These are phyloP conservation scores for Delitschia confertaspora DNA, from an alignment of 495 filamentous ascomycete species.

Conservation along the genomic window DNA sequence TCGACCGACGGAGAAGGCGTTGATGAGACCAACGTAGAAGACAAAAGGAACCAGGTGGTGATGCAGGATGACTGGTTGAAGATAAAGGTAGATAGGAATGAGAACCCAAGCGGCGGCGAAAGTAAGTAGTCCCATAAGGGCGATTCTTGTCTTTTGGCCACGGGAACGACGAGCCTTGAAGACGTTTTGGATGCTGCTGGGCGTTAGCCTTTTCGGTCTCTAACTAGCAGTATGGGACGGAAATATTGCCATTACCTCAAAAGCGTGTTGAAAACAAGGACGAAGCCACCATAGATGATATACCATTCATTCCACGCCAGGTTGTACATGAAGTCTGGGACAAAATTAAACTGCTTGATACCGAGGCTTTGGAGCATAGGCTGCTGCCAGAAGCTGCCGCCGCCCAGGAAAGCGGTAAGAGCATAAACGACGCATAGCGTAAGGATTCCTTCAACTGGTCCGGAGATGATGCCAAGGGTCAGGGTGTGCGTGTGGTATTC, in stretches of 20 bases:
- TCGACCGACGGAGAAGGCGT: conserved; percentile 87
- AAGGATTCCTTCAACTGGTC: conserved; percentile 89
- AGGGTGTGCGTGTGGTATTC: conserved; percentile 97
- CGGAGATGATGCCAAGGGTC: conserved; percentile 84
- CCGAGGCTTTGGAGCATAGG: conserved; percentile 66
- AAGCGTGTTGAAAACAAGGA: conserved; percentile 76
- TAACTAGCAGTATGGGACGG: neutral
- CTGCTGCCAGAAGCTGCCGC: conserved; percentile 86
- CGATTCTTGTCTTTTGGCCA: conserved; percentile 57
- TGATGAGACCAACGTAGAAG: conserved; percentile 76
- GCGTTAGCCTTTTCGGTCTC: conserved; percentile 6
- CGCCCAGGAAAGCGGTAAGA: conserved; percentile 75
- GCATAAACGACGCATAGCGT: conserved; percentile 74
- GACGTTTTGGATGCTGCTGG: conserved; percentile 65
- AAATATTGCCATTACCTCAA: conserved; percentile 38
- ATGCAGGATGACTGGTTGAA: conserved; percentile 74
- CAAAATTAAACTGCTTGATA: conserved; percentile 48
- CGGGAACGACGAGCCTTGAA: conserved; percentile 66
- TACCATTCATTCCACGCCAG: conserved; percentile 86
- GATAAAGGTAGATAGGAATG: conserved; percentile 65
- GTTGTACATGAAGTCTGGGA: conserved; percentile 62
- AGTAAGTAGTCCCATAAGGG: conserved; percentile 72
- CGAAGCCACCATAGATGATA: conserved; percentile 76
- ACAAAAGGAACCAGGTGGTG: conserved; percentile 79
- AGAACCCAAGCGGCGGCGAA: conserved; percentile 67